Conservation (phyloP, 495 filamentous ascomycete genomes). For the Neurospora africana region DNA sequence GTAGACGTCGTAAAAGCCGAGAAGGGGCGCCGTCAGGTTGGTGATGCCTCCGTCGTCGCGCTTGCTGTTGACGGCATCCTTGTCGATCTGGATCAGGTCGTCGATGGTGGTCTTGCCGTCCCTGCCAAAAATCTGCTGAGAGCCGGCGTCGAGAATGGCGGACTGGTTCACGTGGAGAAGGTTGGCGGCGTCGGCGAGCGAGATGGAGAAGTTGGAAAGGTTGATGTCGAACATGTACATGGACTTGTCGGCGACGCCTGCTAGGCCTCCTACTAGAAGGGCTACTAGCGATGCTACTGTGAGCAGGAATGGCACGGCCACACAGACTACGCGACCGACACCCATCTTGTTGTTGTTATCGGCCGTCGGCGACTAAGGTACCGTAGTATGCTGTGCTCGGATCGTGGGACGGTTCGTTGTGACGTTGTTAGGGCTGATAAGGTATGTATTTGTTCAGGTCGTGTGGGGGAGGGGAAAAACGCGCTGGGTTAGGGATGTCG, state of each 20-base stretch:
- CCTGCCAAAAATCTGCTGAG: not conserved
- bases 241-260: conserved; percentile 57
- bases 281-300: conserved; percentile 64
- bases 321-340: conserved; percentile 66
- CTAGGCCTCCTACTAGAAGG: conserved; percentile 60
- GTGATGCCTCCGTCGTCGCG: conserved; percentile 7
- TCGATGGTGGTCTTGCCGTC: conserved; percentile 7
- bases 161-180: conserved; percentile 6
- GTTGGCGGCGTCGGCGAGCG: conserved; percentile 13
- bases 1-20: conserved; percentile 67
- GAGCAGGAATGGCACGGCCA: conserved; percentile 66
- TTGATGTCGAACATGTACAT: conserved; percentile 69
- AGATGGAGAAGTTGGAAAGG: conserved; percentile 35
- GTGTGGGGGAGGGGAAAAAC: not conserved
- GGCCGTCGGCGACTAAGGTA: not conserved
- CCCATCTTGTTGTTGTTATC: conserved; percentile 14
- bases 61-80: conserved; percentile 1
- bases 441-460: not conserved
- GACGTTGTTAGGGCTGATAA: not conserved
- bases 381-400: not conserved
- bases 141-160: conserved; percentile 1
- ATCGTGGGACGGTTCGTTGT: not conserved
- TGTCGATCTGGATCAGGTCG: not conserved
- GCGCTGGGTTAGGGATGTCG: not conserved
- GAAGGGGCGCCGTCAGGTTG: conserved; percentile 41